Evolutionary conservation across 164 flowering plant species (phyloP), one percentile per base, ranked within the genome.

Genomic region (Brasenia schreberi): DNA sequence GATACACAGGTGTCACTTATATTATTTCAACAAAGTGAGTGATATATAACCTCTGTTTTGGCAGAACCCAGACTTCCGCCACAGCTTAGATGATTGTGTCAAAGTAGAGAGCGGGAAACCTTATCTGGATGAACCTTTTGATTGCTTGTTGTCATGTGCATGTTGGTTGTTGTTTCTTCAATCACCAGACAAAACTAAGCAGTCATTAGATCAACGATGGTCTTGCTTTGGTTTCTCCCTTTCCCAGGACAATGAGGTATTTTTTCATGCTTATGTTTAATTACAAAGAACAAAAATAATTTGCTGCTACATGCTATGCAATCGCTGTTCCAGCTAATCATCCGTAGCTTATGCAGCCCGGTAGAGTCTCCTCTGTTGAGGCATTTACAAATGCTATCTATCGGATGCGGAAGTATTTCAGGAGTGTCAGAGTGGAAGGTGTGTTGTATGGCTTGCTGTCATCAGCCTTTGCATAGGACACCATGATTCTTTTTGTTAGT

Each of bases 241-340:
- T 69, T 81, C 97, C 19, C 94, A 89, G 73, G 97, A 87, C 19
- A 83, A 79, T 73, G 92, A 92, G 97, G 97, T 89, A 82, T 16
- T 60, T 19, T 60, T 60, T 4, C 27, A 19, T n/a, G 7, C n/a
- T 12, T 45, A 7, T 45, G 53, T 0, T 45, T 45, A 45, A 45
- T 4, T 2, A 45, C 12, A 45, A 45, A 45, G 7, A 7, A 45
- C 12, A 7, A 45, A 45, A 45, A 7, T 2, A 23, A 23, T 23
- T 23, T 23, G 27, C 27, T 23, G 27, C 27, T 23, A 23, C 27
- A 23, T 23, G 27, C 0, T 23, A 7, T 45, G 12, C 7, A 45
- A 12, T 45, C 53, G 12, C 53, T 7, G 53, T 12, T 45, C 53
- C 12, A 12, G 53, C 53, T 45, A 45, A 45, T 39, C 63, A 27